Base-by-base conservation (phyloP, 257 asterid genomes). In the Rehmannia glutinosa region DNA sequence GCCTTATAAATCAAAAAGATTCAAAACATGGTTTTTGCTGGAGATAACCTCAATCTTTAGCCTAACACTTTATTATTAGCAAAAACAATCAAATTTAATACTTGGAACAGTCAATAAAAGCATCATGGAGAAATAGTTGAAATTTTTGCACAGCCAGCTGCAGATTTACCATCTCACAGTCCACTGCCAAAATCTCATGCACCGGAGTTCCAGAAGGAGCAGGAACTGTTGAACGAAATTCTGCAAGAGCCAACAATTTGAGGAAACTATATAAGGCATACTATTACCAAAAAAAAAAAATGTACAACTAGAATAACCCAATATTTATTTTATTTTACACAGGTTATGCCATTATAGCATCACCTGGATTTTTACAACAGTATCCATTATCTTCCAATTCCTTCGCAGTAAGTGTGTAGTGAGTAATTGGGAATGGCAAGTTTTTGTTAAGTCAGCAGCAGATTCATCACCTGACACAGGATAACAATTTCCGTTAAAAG, bases 331-430 rank as follows among this genome's bases (percentile, higher is more conserved):
- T 24, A 1, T 32, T 49, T 20, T 13, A 36, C 47, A 15, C 98
- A 55, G 64, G 58, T 64, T 51, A 21, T 33, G 58, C 4, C 35
- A 23, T 97, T 89, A 82, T 49, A 73, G 72, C 24, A 73, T 54
- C 68, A 92, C 98, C 98, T 86, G 91, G 83, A 65, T 76, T 75
- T 45, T 81, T 75, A 30, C 23, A 71, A 55, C 78, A 76, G 75
- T 94, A 94, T 62, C 95, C 92, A 80, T 94, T 94, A 64, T 88
- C 97, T 82, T 91, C 97, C 81, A 94, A 77, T 62, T 88, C 84
- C 73, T 79, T 91, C 47, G 89, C 75, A 19, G 92, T 84, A 64
- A 94, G 95, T 13, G 96, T 86, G 70, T 93, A 93, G 72, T 88
- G 83, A 36, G 83, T 75, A 28, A 93, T 45, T 5, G 99, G 97